Evolutionary conservation across 345 rosid genomes (phyloP), one percentile per base, ranked within the genome.

Genomic region (Linum usitatissimum): DNA sequence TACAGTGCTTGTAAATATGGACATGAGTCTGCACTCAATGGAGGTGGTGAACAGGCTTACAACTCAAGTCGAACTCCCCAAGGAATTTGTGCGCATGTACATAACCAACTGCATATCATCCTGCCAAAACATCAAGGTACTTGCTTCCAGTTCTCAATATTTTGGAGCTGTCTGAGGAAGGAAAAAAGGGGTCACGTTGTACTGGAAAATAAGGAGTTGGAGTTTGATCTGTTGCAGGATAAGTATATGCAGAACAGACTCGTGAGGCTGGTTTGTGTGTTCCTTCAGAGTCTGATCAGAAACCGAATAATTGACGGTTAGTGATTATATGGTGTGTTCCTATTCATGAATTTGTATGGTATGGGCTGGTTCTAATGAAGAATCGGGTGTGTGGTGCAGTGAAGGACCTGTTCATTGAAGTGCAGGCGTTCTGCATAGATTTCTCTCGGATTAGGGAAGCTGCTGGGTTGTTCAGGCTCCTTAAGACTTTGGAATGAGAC

Each of bases 191-290:
- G 10, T 12, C 48, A 1, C 10, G 7, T 40, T 40, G 51, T 45
- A 15, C 10, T 45, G 51, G 48, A 45, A 45, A 34, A 34, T 34
- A 34, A 34, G 38, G 38, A 34, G 38, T 34, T 34, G 38, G 38
- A 34, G 30, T 39, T 19, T 73, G 49, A 53, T 63, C 56, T 72
- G 77, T 82, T 81, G 65, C 91, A 94, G 95, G 97, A 94, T 68
- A 94, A 86, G 73, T 90, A 90, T 83, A 88, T 94, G 97, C 97
- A 94, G 84, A 94, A 86, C 80, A 85, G 99, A 77, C 97, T 94
- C 53, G 99, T 90, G 36, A 82, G 99, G 64, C 99, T 94, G 67
- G 97, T 94, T 42, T 94, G 99, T 66, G 97, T 88, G 63, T 94
- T 94, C 92, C 78, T 94, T 61, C 97, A 94, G 78, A 83, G 95